Evolutionary conservation across 2,329 filamentous ascomycete genomes (phyloP).

Genomic region (Hymenoscyphus occultus): DNA sequence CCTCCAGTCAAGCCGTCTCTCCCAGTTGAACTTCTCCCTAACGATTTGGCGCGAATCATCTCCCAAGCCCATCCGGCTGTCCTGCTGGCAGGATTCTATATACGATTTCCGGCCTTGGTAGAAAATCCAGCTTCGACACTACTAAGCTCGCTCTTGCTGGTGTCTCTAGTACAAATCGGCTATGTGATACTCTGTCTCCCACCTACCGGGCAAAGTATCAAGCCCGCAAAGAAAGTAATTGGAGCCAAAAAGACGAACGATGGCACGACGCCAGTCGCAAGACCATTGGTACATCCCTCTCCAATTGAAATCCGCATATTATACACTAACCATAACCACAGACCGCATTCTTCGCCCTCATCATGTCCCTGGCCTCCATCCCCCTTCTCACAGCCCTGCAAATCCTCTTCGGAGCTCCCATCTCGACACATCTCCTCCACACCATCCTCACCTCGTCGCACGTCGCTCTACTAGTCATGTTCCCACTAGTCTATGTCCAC

Average conservation of each 20-base stretch:
- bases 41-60: constrained; percentile 47
- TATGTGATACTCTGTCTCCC: constrained; percentile 65
- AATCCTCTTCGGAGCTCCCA: constrained; percentile 87
- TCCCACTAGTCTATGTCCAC: constrained; percentile 81
- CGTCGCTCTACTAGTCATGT: constrained; percentile 72
- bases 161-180: constrained; percentile 61
- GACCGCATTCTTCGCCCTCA: constrained; percentile 68
- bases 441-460: constrained; percentile 81
- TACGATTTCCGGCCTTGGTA: constrained; percentile 66
- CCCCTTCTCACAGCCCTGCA: constrained; percentile 55
- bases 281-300: constrained; percentile 17
- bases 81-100: constrained; percentile 60
- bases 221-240: constrained; percentile 46
- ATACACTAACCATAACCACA: constrained; percentile 38
- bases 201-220: constrained; percentile 49
- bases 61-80: constrained; percentile 66
- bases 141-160: constrained; percentile 55
- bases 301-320: neutral
- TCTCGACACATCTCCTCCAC: constrained; percentile 75
- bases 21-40: constrained; percentile 35
- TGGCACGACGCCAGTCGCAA: constrained; percentile 8
- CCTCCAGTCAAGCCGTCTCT: constrained; percentile 24
- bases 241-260: constrained; percentile 50
- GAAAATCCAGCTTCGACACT: constrained; percentile 66
- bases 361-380: constrained; percentile 47